phyloP scores from a whole-genome alignment of 371 early-diverging fungal genomes.

The Mortierella sp. region DNA sequence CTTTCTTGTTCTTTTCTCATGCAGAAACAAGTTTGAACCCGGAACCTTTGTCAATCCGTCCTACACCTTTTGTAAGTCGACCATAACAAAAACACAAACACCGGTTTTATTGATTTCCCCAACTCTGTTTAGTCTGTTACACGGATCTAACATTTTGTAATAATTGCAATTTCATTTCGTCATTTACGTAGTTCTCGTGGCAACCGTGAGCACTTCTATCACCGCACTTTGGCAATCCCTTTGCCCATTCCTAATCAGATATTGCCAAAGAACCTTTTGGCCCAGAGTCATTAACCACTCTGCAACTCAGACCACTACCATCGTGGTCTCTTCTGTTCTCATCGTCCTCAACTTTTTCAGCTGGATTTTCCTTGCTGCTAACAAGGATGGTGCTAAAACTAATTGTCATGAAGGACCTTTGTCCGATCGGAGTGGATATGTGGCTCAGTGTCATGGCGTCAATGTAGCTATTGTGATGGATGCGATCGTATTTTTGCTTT shows the following conservation, averaged over 20 bases:
- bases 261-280: conserved; percentile 15
- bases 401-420: conserved; percentile 24
- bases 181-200: conserved; percentile 32
- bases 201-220: conserved; percentile 38
- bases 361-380: conserved; percentile 47
- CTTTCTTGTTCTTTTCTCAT: not conserved
- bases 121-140: conserved; percentile 1
- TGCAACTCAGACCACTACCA: conserved; percentile 28
- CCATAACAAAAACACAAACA: not conserved
- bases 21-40: conserved; percentile 36
- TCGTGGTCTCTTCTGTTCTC: conserved; percentile 39
- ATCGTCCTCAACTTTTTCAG: conserved; percentile 51
- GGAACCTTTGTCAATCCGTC: conserved; percentile 15
- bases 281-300: conserved; percentile 49
- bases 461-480: conserved; percentile 40
- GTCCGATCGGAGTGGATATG: conserved; percentile 24
- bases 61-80: conserved; percentile 33
- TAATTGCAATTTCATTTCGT: not conserved
- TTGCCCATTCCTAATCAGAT: conserved; percentile 35
- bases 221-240: conserved; percentile 48
- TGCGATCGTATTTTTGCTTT: conserved; percentile 47
- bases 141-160: not conserved
- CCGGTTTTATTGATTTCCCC: not conserved
- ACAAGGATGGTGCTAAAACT: conserved; percentile 44
- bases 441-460: conserved; percentile 38